Evolutionary conservation across 148 eudicot species (phyloP).

Genomic region (Chenopodium berlandieri): DNA sequence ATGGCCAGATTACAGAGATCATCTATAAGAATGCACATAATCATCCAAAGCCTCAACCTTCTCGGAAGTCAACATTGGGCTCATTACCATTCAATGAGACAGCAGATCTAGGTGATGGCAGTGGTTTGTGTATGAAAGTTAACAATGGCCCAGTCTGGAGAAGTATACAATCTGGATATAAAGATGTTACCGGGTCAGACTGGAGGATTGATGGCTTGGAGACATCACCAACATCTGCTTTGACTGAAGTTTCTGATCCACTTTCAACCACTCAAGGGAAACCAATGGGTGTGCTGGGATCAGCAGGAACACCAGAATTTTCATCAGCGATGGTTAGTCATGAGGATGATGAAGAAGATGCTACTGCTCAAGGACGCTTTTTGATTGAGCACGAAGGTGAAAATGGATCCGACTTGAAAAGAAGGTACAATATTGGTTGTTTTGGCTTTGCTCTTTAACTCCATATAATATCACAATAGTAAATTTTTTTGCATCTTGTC

Average conservation of each 20-base stretch:
- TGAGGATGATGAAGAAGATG: conserved; percentile 55
- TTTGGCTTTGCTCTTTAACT: not conserved
- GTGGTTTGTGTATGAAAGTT: conserved; percentile 25
- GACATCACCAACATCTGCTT: conserved; percentile 38
- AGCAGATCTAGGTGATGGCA: conserved; percentile 29
- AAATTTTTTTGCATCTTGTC: conserved; percentile 19
- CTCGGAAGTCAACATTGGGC: conserved; percentile 35
- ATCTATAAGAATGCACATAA: conserved; percentile 64
- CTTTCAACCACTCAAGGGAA: conserved; percentile 36
- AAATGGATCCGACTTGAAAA: conserved; percentile 56
- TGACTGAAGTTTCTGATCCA: conserved; percentile 47
- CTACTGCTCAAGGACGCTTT: conserved; percentile 33
- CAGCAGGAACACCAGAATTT: conserved; percentile 42
- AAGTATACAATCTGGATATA: conserved; percentile 27
- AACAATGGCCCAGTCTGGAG: conserved; percentile 35
- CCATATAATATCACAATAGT: not conserved
- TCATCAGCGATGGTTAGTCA: conserved; percentile 43
- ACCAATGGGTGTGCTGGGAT: conserved; percentile 32
- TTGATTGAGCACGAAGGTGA: conserved; percentile 40
- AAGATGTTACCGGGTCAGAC: conserved; percentile 22
- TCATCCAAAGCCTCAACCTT: conserved; percentile 61
- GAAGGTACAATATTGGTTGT: conserved; percentile 45
- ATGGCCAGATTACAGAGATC: conserved; percentile 74
- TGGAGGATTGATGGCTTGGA: conserved; percentile 45
- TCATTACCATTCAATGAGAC: conserved; percentile 28